Base-by-base conservation (phyloP, 2,329 filamentous ascomycete genomes). In the Paecilomyces formosus region DNA sequence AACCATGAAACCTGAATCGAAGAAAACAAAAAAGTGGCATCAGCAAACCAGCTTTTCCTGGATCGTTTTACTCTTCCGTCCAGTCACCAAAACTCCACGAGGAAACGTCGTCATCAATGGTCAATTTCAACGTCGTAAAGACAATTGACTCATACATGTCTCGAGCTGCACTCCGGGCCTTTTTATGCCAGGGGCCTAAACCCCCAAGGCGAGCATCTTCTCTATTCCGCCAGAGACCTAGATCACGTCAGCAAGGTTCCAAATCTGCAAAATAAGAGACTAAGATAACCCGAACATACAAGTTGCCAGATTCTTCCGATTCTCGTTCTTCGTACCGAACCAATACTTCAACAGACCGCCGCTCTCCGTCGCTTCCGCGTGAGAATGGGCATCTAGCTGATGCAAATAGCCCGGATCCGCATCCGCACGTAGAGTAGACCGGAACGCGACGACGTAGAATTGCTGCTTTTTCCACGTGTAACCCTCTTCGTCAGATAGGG, bases 341-440 rank as follows among this genome's bases (percentile, higher is more conserved):
- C 92, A 96, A 74, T 97, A 96, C 83, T 96, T 96, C 69, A 96
- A 76, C 69, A 97, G 83, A 0, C 91, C 91, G 5, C 92, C 92
- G 66, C 86, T 89, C 45, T 82, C 82, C 18, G 87, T 87, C 12
- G 92, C 92, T 72, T 96, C 92, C 24, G 83, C 81, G 71, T 96
- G 92, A 6, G 89, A 89, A 60, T 85, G 85, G 68, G 87, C 86
- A 74, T 96, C 92, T 31, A 96, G 80, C 26, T 81, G 79, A 49
- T 86, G 86, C 45, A 96, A 81, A 59, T 88, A 81, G 11, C 83
- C 82, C 60, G 85, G 85, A 62, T 90, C 85, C 1, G 87, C 88
- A 12, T 80, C 82, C 1, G 82, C 79, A 39, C 86, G 85, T 58
- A 96, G 84, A 63, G 81, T 82, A 5, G 89, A 93, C 15, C 90